Base-by-base conservation (phyloP, 495 filamentous ascomycete species). In the Penicillium mononematosum region DNA sequence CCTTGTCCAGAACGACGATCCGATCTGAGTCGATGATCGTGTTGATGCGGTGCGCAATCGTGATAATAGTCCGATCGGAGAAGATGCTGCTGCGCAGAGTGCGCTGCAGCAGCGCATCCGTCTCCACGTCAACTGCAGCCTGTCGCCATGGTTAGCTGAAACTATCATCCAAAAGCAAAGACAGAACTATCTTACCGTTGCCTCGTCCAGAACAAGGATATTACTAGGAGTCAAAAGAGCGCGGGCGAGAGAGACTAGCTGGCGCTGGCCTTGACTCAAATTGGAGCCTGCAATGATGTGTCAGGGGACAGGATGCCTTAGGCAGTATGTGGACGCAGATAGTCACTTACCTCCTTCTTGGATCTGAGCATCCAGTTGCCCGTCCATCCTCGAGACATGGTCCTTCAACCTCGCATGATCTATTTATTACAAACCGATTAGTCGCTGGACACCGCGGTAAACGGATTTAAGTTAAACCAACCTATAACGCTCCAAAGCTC, bases 401-500 rank as follows among this genome's bases (percentile, higher is more conserved):
- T 95, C 91, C 70, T 93, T 96, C 55, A 99, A 78, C 68, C 92
- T 84, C 39, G 94, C 93, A 75, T 97, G 92, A 71, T 96, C 94
- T 94, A 41, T 7, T 7, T 24, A 38, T 39, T 53, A 69, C 43
- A 55, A 45, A 14, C 55, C 60, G 20, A 48, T 60, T 17, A 63
- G 65, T 65, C 48, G 64, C 10, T 44, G 50, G 11, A 2, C 29
- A 1, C 29, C 10, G 9, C 11, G 31, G 31, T 34, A 11, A 42
- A 44, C 32, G 14, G 36, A 22, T 48, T 47, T 45, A 41, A 52
- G 60, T 60, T 5, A 55, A 59, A 82, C 87, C 68, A 80, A 93
- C 91, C 89, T 47, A 99, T 81, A 39, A 96, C 95, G 63, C 89
- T 92, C 95, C 95, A 99, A 16, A 99, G 84, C 68, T 97, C 95